Conservation (phyloP, 2,329 filamentous ascomycete genomes). For the Claviceps capensis region DNA sequence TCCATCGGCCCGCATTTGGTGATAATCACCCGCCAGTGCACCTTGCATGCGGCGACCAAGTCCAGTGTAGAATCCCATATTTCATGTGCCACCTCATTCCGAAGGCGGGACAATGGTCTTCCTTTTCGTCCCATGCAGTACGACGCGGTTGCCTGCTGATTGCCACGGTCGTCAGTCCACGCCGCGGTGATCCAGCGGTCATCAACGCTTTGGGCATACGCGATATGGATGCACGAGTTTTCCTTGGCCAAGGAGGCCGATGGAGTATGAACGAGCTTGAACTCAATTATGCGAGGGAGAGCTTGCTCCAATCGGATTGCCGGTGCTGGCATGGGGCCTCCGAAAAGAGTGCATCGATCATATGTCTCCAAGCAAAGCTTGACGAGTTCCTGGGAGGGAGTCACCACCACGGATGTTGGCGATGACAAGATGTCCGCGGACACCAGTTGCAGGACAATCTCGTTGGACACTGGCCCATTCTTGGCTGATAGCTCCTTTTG, state of each 20-base stretch:
- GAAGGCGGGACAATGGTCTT: conserved; percentile 33
- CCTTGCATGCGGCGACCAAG: conserved; percentile 54
- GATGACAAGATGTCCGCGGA: conserved; percentile 56
- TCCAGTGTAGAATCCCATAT: conserved; percentile 68
- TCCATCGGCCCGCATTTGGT: conserved; percentile 59
- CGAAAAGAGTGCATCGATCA: conserved; percentile 53
- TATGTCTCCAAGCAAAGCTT: conserved; percentile 63
- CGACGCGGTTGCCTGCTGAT: conserved; percentile 56
- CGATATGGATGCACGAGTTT: conserved; percentile 68
- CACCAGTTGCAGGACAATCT: conserved; percentile 66
- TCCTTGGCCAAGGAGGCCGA: conserved; percentile 64
- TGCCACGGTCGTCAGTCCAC: conserved; percentile 69
- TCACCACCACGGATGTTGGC: conserved; percentile 46
- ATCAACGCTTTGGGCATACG: conserved; percentile 63
- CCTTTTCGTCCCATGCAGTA: conserved; percentile 56
- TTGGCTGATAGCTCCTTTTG: conserved; percentile 30
- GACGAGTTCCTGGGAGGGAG: conserved; percentile 43
- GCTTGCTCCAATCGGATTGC: conserved; percentile 60
- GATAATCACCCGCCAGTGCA: conserved; percentile 67
- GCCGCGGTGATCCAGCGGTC: conserved; percentile 66
- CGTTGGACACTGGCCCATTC: conserved; percentile 34
- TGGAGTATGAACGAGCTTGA: conserved; percentile 54
- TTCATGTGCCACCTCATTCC: conserved; percentile 55
- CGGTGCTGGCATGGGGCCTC: conserved; percentile 46
- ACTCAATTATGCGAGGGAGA: conserved; percentile 58